phyloP scores from a whole-genome alignment of 768 basidiomycete species.

The Lenzites betulinus region DNA sequence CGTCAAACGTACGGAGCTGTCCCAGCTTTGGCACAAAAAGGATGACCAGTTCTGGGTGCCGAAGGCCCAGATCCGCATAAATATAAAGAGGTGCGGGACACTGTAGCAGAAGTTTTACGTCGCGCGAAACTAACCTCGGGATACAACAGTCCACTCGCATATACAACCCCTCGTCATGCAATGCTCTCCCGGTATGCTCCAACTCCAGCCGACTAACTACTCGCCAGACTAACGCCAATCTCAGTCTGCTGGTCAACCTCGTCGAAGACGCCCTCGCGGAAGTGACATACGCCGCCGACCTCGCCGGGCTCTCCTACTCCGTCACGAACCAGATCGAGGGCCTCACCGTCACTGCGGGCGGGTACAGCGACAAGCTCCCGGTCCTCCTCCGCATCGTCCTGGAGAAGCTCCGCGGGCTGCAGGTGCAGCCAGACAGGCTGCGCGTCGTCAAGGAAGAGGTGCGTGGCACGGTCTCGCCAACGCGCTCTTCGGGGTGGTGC shows the following conservation, averaged over 20 bases:
- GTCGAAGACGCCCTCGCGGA: constrained; percentile 53
- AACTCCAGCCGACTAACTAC: not conserved
- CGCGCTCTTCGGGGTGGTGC: not conserved
- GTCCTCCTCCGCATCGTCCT: constrained; percentile 47
- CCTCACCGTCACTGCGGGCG: constrained; percentile 42
- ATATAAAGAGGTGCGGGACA: constrained; percentile 38
- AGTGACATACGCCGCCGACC: constrained; percentile 52
- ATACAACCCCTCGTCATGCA: constrained; percentile 34
- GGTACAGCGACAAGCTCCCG: constrained; percentile 55
- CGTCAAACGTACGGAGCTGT: constrained; percentile 38
- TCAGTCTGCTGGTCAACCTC: constrained; percentile 27
- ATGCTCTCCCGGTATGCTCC: constrained; percentile 32
- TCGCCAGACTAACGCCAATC: not conserved
- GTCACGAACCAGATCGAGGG: constrained; percentile 36
- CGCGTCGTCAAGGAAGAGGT: constrained; percentile 49
- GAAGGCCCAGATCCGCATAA: constrained; percentile 42
- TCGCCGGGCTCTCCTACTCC: constrained; percentile 50
- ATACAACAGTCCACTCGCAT: constrained; percentile 35
- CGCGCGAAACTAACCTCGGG: too few relatives aligned
- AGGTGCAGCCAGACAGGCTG: constrained; percentile 44
- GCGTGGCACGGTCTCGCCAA: not conserved
- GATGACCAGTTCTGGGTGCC: constrained; percentile 63
- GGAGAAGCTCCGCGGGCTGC: constrained; percentile 40
- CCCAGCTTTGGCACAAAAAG: constrained; percentile 55
- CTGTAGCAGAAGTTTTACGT: not conserved